Evolutionary conservation across 768 basidiomycete genomes (phyloP).

Genomic region (Calocera cornea): DNA sequence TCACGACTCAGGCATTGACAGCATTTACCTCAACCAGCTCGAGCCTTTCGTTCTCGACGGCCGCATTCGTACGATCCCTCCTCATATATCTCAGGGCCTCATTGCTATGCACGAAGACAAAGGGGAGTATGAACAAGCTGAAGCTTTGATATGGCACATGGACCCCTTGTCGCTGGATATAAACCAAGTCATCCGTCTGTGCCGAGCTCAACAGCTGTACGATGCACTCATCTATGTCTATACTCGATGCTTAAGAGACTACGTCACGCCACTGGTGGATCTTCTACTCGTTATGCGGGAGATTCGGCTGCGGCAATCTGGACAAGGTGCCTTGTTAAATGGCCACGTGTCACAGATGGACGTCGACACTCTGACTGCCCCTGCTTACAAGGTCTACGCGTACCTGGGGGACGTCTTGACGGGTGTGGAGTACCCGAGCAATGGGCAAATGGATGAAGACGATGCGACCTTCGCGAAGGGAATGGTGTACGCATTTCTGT

Average conservation of each 20-base stretch:
- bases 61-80: constrained; percentile 62
- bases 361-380: constrained; percentile 46
- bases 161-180: constrained; percentile 83
- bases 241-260: constrained; percentile 76
- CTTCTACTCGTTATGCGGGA: constrained; percentile 62
- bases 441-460: constrained; percentile 48
- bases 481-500: constrained; percentile 68
- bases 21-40: constrained; percentile 70
- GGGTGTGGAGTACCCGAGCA: constrained; percentile 78
- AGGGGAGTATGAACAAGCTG: constrained; percentile 57
- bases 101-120: constrained; percentile 64
- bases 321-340: neutral
- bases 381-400: constrained; percentile 84
- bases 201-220: constrained; percentile 69
- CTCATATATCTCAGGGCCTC: constrained; percentile 74
- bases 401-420: constrained; percentile 71
- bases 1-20: constrained; percentile 65
- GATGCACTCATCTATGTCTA: constrained; percentile 93
- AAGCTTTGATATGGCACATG: constrained; percentile 91
- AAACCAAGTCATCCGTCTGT: constrained; percentile 79
- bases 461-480: constrained; percentile 58
- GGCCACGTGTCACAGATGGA: neutral
- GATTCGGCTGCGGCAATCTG: constrained; percentile 26
- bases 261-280: constrained; percentile 76
- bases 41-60: constrained; percentile 71